A percentile compares a stretch with the other conserved stretches of the same genome.
These are phyloP conservation scores for Epichloe coenophiala DNA, from an alignment of 2,329 filamentous ascomycete genomes.

Conservation along the genomic window DNA sequence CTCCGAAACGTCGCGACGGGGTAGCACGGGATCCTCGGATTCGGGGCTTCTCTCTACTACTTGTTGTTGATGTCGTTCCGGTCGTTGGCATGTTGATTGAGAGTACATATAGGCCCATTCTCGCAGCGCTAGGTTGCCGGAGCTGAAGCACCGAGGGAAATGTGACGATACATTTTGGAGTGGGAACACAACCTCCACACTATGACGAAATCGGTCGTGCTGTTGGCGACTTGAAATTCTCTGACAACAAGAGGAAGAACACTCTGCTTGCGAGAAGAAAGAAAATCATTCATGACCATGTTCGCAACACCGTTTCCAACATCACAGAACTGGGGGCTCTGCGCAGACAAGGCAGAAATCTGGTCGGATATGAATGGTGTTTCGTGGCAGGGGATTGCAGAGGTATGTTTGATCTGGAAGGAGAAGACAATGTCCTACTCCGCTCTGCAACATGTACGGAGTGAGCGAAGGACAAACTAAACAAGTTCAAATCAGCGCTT, in stretches of 20 bases:
- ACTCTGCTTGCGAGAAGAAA: background rate
- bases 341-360: background rate
- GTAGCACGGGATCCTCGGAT: too few relatives aligned
- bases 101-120: background rate
- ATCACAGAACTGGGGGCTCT: background rate
- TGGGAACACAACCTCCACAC: too few relatives aligned
- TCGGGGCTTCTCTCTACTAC: too few relatives aligned
- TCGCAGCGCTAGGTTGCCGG: background rate
- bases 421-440: too few relatives aligned
- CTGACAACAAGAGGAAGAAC: too few relatives aligned
- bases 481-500: slow-evolving; percentile 1
- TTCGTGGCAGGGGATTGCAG: slow-evolving; percentile 6
- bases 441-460: too few relatives aligned
- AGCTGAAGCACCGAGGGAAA: background rate
- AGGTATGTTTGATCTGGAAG: slow-evolving; percentile 1
- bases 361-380: background rate
- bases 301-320: background rate
- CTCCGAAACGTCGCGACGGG: too few relatives aligned
- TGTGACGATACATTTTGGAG: background rate
- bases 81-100: background rate
- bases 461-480: too few relatives aligned
- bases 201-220: too few relatives aligned
- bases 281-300: background rate
- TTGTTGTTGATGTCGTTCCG: too few relatives aligned
- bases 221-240: too few relatives aligned